These are phyloP conservation scores for Leccinum incarnatum DNA, from an alignment of 768 basidiomycete species.

Conservation along the genomic window DNA sequence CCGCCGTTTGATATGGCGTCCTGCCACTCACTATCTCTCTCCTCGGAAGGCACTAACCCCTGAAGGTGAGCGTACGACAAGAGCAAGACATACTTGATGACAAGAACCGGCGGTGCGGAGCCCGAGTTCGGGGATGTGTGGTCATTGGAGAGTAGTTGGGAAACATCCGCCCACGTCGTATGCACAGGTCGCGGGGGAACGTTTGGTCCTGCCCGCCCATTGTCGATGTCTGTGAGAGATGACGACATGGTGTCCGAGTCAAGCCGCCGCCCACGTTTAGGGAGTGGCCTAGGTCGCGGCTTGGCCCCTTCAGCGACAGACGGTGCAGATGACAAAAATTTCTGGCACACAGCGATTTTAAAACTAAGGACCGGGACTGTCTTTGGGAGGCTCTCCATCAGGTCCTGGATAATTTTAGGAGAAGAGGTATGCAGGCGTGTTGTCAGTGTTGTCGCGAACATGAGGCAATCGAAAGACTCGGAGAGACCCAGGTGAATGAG, in stretches of 20 bases:
- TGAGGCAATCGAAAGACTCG: conserved; percentile 34
- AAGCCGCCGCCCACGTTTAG: conserved; percentile 21
- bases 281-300: conserved; percentile 36
- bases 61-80: conserved; percentile 39
- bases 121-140: conserved; percentile 6
- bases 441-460: conserved; percentile 37
- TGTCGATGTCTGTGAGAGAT: conserved; percentile 8
- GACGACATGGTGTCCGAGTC: conserved; percentile 4
- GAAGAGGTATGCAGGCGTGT: conserved; percentile 33
- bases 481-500: conserved; percentile 42
- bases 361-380: conserved; percentile 38
- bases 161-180: conserved; percentile 27
- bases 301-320: conserved; percentile 13
- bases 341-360: conserved; percentile 44
- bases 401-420: conserved; percentile 28
- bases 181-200: conserved; percentile 27
- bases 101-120: conserved; percentile 9
- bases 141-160: conserved; percentile 22
- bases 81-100: conserved; percentile 40
- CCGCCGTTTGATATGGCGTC: conserved; percentile 24
- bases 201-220: conserved; percentile 17
- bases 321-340: conserved; percentile 31
- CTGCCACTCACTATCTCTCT: conserved; percentile 37
- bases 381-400: conserved; percentile 38
- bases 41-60: conserved; percentile 18